Evolutionary conservation across 129 eudicot genomes (phyloP).

Genomic region (Flaveria brownii): DNA sequence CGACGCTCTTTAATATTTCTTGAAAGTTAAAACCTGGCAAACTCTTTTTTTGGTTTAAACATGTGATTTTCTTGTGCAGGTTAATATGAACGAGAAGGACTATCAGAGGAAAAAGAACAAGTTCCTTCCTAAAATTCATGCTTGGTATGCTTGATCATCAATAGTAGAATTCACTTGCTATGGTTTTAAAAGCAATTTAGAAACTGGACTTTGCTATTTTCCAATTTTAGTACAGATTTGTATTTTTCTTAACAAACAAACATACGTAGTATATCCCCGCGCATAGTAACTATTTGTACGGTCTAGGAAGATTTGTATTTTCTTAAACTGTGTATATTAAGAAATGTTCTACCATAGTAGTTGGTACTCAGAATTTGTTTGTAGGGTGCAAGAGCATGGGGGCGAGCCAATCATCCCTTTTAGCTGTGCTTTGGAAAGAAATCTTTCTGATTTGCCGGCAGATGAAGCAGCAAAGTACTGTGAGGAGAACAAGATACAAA

Average conservation of each 20-base stretch:
- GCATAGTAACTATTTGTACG: too few relatives aligned
- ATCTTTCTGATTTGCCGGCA: constrained; percentile 80
- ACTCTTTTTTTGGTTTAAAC: background rate
- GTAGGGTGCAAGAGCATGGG: constrained; percentile 99
- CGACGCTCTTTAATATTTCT: background rate
- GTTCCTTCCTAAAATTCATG: constrained; percentile 96
- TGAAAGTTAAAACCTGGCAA: background rate
- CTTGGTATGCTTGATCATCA: constrained; percentile 61
- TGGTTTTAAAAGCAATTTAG: constrained; percentile 1
- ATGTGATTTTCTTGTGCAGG: constrained; percentile 49
- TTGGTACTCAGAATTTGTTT: constrained; percentile 11
- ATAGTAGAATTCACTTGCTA: background rate
- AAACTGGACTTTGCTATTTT: background rate
- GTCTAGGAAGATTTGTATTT: too few relatives aligned
- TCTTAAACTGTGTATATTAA: background rate
- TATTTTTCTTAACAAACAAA: too few relatives aligned
- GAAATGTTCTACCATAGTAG: background rate
- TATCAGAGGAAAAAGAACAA: constrained; percentile 96
- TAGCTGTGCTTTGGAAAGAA: constrained; percentile 87
- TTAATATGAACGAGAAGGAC: constrained; percentile 92
- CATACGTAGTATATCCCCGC: too few relatives aligned
- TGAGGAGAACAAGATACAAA: constrained; percentile 82
- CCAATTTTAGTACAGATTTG: background rate
- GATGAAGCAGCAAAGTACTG: constrained; percentile 90
- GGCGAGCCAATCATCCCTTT: constrained; percentile 88